Conservation (phyloP, 2,329 filamentous ascomycete species). For the Alternaria alternata region DNA sequence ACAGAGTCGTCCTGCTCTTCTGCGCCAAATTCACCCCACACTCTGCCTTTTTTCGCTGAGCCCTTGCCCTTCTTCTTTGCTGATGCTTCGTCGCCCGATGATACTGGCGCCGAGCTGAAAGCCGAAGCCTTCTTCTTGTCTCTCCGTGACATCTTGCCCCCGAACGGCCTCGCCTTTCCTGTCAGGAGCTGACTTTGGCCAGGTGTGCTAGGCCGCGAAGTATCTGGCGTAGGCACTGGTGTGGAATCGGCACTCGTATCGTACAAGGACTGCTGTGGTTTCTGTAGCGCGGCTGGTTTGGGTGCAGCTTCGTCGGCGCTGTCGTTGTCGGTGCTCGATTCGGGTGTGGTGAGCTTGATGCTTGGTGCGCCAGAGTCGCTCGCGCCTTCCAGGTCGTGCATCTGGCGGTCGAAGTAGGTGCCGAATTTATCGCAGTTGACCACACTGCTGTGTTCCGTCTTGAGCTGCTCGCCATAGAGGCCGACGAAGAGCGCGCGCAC, state of each 20-base stretch:
- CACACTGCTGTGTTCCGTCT: constrained; percentile 77
- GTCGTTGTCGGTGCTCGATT: constrained; percentile 60
- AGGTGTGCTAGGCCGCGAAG: constrained; percentile 82
- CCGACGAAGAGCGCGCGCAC: constrained; percentile 91
- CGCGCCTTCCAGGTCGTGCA: constrained; percentile 77
- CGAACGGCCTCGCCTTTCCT: constrained; percentile 73
- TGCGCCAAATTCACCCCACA: constrained; percentile 91
- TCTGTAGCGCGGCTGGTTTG: constrained; percentile 61
- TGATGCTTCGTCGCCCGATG: constrained; percentile 83
- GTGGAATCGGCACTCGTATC: constrained; percentile 72
- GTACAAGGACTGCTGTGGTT: constrained; percentile 46
- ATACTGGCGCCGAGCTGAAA: constrained; percentile 66
- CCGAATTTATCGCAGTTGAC: constrained; percentile 82
- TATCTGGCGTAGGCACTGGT: constrained; percentile 74
- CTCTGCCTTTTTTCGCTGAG: constrained; percentile 80
- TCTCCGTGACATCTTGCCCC: constrained; percentile 79
- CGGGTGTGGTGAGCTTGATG: constrained; percentile 57
- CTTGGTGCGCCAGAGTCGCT: constrained; percentile 49
- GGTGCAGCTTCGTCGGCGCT: constrained; percentile 61
- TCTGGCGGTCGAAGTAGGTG: constrained; percentile 92
- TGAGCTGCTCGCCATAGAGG: constrained; percentile 87
- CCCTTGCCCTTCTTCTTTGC: constrained; percentile 66
- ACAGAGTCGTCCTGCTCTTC: constrained; percentile 81
- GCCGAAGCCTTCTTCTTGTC: constrained; percentile 73
- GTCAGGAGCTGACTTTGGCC: constrained; percentile 71